Base-by-base conservation (phyloP, 805 yeast species). In the Candida montana region DNA sequence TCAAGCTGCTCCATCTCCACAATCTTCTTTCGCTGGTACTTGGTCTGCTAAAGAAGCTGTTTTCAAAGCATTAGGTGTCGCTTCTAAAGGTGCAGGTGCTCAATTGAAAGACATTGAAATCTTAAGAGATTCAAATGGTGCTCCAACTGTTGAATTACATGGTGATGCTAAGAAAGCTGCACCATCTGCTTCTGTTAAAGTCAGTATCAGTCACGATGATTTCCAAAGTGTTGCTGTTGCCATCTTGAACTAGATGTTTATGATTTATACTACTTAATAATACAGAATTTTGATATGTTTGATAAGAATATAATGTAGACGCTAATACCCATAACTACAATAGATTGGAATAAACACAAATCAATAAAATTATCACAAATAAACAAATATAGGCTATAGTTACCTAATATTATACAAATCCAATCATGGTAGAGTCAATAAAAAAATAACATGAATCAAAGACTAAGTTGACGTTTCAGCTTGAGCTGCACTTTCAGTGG, bases 21-120 rank as follows among this genome's bases (percentile, higher is more conserved):
- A 79, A 58, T 87, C 98, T 12, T 87, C 97, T 4, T 93, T 76
- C 66, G 89, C 99, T 21, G 99, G 99, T 36, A 84, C 95, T 33
- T 93, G 99, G 99, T 87, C 96, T 24, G 99, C 99, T 34, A 93
- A 93, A 69, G 99, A 93, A 71, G 99, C 99, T 33, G 97, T 90
- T 28, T 93, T 93, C 81, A 93, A 93, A 72, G 86, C 96, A 16
- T 72, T 93, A 59, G 90, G 93, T 47, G 95, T 87, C 48, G 75
- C 77, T 58, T 80, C 95, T 35, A 77, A 81, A 61, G 99, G 99
- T 46, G 96, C 91, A 13, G 99, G 98, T 47, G 98, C 99, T 30
- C 73, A 95, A 27, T 75, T 93, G 69, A 78, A 75, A 62, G 96
- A 88, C 46, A 95, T 93, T 65, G 98, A 91, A 69, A 86, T 93